phyloP scores from a whole-genome alignment of 1,284 basidiomycete genomes.

The Filobasidium uniguttulatum region DNA sequence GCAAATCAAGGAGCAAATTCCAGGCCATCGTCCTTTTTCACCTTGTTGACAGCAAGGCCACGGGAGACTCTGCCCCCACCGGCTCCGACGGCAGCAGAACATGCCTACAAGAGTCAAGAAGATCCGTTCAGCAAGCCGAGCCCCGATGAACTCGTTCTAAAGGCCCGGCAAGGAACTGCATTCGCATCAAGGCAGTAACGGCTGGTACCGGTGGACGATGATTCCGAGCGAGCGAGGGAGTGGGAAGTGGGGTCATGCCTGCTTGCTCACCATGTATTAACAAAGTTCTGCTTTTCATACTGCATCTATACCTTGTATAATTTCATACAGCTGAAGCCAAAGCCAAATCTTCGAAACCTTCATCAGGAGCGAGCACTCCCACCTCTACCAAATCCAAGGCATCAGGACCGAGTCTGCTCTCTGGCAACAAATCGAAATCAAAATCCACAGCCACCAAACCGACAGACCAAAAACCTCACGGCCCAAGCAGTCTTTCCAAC shows the following conservation, averaged over 20 bases:
- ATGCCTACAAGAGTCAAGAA: constrained; percentile 9
- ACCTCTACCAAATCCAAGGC: constrained; percentile 7
- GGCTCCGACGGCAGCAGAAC: constrained; percentile 2
- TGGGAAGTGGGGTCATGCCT: neutral
- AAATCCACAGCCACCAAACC: constrained; percentile 5
- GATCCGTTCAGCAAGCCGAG: constrained; percentile 34
- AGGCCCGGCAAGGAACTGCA: constrained; percentile 39
- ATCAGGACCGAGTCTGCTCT: constrained; percentile 7
- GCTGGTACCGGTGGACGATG: neutral
- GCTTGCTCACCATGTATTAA: constrained; percentile 1
- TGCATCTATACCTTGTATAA: neutral
- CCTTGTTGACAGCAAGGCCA: constrained; percentile 25
- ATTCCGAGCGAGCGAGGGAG: neutral
- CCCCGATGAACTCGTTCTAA: constrained; percentile 43
- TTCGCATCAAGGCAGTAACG: constrained; percentile 21
- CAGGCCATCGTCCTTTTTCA: constrained; percentile 28
- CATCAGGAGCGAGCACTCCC: neutral
- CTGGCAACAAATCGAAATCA: constrained; percentile 2
- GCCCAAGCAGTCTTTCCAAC: constrained; percentile 6
- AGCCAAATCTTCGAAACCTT: constrained; percentile 7
- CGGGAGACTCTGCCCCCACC: constrained; percentile 1
- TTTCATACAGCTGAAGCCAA: constrained; percentile 4
- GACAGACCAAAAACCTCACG: neutral
- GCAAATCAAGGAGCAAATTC: neutral
- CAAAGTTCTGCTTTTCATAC: neutral